Conservation (phyloP, 1,284 basidiomycete genomes). For the Puccinia hordei region DNA sequence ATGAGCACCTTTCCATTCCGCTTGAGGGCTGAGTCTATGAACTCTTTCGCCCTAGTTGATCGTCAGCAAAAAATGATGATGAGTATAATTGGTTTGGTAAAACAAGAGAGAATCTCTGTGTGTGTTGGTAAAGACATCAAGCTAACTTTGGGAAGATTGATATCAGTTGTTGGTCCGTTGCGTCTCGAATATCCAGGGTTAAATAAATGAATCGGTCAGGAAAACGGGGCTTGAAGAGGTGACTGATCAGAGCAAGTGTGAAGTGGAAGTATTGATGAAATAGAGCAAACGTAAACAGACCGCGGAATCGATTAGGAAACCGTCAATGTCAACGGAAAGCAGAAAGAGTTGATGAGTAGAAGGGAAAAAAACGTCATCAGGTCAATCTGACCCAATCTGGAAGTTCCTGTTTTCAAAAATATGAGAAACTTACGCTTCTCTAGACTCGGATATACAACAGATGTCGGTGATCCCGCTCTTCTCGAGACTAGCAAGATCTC, state of each 20-base stretch:
- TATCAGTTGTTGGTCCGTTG: constrained; percentile 63
- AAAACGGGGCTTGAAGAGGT: constrained; percentile 79
- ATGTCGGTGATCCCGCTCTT: constrained; percentile 78
- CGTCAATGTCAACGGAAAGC: neutral
- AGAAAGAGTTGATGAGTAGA: constrained; percentile 29
- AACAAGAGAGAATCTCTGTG: too few species aligned
- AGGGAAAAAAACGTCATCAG: too few species aligned
- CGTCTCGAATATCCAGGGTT: constrained; percentile 82
- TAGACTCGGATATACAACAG: constrained; percentile 56
- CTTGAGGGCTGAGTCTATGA: constrained; percentile 74
- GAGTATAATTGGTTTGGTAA: constrained; percentile 37
- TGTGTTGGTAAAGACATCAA: too few species aligned
- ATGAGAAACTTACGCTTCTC: constrained; percentile 63
- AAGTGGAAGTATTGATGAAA: neutral
- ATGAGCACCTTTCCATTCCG: constrained; percentile 77
- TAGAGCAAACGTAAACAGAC: neutral
- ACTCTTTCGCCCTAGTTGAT: constrained; percentile 68
- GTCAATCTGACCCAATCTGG: neutral
- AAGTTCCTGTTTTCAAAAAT: constrained; percentile 11
- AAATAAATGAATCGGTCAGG: constrained; percentile 77
- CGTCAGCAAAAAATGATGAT: neutral
- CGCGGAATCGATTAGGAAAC: neutral
- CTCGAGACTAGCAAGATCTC: constrained; percentile 71
- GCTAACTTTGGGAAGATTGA: constrained; percentile 54
- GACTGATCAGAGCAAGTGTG: neutral